Evolutionary conservation across 2,329 filamentous ascomycete genomes (phyloP).

Genomic region (Aciculosporium take): DNA sequence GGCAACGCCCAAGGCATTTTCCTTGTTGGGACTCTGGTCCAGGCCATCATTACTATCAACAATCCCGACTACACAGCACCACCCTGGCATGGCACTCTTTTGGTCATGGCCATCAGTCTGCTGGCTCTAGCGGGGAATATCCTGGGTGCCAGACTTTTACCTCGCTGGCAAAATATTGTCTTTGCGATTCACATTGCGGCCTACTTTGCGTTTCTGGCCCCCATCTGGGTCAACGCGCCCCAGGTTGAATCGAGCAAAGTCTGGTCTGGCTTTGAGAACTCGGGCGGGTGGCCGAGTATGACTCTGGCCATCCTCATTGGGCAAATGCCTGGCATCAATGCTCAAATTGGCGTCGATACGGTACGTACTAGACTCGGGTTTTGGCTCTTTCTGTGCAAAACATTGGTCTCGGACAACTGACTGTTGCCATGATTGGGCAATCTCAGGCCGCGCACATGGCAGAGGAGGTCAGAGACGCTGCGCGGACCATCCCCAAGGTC

Average conservation of each 20-base stretch:
- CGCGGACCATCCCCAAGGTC: conserved; percentile 6
- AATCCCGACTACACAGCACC: conserved; percentile 3
- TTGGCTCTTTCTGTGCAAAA: no score
- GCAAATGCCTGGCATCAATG: conserved; percentile 7
- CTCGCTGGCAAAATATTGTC: conserved; percentile 7
- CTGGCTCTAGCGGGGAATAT: conserved; percentile 5
- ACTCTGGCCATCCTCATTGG: conserved; percentile 8
- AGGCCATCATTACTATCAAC: conserved; percentile 8
- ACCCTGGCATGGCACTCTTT: conserved; percentile 8
- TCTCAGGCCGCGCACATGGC: conserved; percentile 6
- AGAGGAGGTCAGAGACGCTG: conserved; percentile 9
- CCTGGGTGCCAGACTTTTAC: conserved; percentile 6
- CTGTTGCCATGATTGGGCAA: neutral
- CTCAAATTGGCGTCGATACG: conserved; percentile 8
- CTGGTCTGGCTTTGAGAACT: conserved; percentile 7
- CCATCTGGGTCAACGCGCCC: conserved; percentile 9
- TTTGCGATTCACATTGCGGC: conserved; percentile 8
- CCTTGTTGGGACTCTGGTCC: conserved; percentile 8
- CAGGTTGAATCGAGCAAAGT: conserved; percentile 5
- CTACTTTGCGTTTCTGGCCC: conserved; percentile 8
- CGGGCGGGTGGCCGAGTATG: conserved; percentile 8
- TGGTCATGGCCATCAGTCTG: conserved; percentile 6
- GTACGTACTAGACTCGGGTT: no score
- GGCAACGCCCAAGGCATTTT: conserved; percentile 8
- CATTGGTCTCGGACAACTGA: no score